These are phyloP conservation scores for Colletotrichum tanaceti DNA, from an alignment of 2,329 filamentous ascomycete genomes.

Conservation along the genomic window DNA sequence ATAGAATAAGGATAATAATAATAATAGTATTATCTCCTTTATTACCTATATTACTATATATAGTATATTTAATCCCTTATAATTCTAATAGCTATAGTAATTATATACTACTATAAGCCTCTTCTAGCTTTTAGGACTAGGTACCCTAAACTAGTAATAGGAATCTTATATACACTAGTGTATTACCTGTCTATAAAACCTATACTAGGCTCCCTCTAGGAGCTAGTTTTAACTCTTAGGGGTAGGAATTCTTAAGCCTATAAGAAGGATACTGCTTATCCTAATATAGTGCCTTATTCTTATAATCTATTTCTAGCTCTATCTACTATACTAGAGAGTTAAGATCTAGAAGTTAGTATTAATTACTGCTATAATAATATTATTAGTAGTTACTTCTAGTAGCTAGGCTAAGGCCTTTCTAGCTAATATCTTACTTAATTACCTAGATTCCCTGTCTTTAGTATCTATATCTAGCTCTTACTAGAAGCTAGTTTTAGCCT, in stretches of 20 bases:
- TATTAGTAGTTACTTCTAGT: neutral
- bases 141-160: neutral
- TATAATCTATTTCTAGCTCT: neutral
- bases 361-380: neutral
- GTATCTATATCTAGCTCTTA: neutral
- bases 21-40: no score
- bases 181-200: no score
- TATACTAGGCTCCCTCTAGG: no score
- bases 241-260: neutral
- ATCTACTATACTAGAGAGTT: neutral
- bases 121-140: neutral
- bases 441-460: no score
- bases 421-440: no score
- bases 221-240: neutral
- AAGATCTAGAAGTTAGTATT: conserved; percentile 1
- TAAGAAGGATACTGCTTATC: neutral
- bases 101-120: neutral
- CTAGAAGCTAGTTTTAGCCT: neutral
- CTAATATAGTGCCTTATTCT: neutral
- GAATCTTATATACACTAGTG: neutral
- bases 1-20: no score
- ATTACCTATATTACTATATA: no score
- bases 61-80: no score
- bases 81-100: no score
- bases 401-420: neutral